Percentiles rank a stretch among this genome's conserved stretches.
phyloP scores from a whole-genome alignment of 2,329 filamentous ascomycete species.

The Madurella mycetomatis region DNA sequence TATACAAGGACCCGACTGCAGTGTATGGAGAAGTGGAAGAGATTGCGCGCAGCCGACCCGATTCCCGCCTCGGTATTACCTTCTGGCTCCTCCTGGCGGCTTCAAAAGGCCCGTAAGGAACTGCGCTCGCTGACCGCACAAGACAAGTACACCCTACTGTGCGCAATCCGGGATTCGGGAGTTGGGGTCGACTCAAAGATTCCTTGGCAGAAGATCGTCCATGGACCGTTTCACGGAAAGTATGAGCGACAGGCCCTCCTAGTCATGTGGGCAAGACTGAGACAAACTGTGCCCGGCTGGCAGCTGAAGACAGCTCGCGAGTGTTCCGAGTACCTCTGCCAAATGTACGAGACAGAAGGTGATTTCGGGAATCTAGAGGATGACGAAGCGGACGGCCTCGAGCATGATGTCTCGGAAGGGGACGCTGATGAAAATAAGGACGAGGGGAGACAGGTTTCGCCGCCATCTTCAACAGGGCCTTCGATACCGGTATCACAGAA shows the following conservation, averaged over 20 bases:
- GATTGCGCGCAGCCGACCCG: slow-evolving; percentile 34
- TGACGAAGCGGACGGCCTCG: slow-evolving; percentile 1
- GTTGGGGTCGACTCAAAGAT: slow-evolving; percentile 43
- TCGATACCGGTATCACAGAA: too few species aligned
- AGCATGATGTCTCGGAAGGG: background rate
- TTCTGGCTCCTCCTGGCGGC: slow-evolving; percentile 36
- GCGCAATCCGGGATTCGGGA: slow-evolving; percentile 39
- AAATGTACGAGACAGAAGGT: slow-evolving; percentile 24
- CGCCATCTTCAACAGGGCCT: too few species aligned
- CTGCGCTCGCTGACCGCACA: slow-evolving; percentile 39
- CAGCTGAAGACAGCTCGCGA: slow-evolving; percentile 17
- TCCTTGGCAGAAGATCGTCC: slow-evolving; percentile 37
- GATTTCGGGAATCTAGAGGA: slow-evolving; percentile 9
- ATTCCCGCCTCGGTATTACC: slow-evolving; percentile 20
- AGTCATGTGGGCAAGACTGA: slow-evolving; percentile 24
- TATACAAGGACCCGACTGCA: slow-evolving; percentile 61
- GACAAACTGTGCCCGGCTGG: slow-evolving; percentile 20
- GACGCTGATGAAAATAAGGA: background rate
- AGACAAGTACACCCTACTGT: slow-evolving; percentile 43
- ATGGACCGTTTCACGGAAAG: slow-evolving; percentile 11
- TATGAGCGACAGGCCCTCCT: slow-evolving; percentile 22
- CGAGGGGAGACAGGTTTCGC: background rate
- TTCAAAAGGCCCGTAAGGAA: slow-evolving; percentile 41
- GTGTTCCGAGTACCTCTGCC: slow-evolving; percentile 22
- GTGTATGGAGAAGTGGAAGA: slow-evolving; percentile 64